These are phyloP conservation scores for Alternaria postmessia DNA, from an alignment of 2,329 filamentous ascomycete genomes.

Conservation along the genomic window DNA sequence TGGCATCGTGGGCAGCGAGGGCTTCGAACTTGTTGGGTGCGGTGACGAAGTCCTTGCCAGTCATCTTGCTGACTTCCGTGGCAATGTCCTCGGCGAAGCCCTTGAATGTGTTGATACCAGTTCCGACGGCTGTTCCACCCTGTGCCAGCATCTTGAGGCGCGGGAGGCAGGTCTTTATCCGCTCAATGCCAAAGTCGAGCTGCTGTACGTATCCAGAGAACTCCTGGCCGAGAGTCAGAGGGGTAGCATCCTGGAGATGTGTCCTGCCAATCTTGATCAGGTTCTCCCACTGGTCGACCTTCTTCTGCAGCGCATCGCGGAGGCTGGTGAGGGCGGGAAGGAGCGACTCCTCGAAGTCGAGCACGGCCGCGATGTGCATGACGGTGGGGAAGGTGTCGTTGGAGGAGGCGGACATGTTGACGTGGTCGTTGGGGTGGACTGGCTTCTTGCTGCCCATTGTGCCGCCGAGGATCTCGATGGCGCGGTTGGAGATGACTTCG, in stretches of 20 bases:
- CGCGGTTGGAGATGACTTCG: slow-evolving; percentile 99
- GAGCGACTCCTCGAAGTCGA: slow-evolving; percentile 87
- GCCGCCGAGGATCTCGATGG: slow-evolving; percentile 96
- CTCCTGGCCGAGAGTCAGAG: slow-evolving; percentile 93
- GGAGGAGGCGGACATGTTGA: slow-evolving; percentile 98
- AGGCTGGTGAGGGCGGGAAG: slow-evolving; percentile 84
- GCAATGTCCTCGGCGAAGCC: slow-evolving; percentile 96
- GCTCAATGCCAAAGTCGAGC: slow-evolving; percentile 87
- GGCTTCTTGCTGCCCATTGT: slow-evolving; percentile 97
- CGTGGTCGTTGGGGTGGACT: slow-evolving; percentile 98
- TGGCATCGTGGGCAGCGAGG: slow-evolving; percentile 91
- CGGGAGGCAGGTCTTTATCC: slow-evolving; percentile 82
- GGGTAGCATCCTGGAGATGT: slow-evolving; percentile 96
- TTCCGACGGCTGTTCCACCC: slow-evolving; percentile 95
- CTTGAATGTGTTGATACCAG: slow-evolving; percentile 95
- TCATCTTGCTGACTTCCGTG: slow-evolving; percentile 88
- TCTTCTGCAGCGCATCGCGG: slow-evolving; percentile 82
- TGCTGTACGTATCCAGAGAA: slow-evolving; percentile 98
- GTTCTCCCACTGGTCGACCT: slow-evolving; percentile 87
- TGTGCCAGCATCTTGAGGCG: slow-evolving; percentile 88
- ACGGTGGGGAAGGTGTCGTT: slow-evolving; percentile 99
- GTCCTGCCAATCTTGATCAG: slow-evolving; percentile 99
- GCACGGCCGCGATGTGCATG: slow-evolving; percentile 98
- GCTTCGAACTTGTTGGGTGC: slow-evolving; percentile 99
- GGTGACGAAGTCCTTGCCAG: slow-evolving; percentile 90